Evolutionary conservation across 2,329 filamentous ascomycete species (phyloP), one percentile per base, ranked within the genome.

Genomic region (Fusarium irregulare): DNA sequence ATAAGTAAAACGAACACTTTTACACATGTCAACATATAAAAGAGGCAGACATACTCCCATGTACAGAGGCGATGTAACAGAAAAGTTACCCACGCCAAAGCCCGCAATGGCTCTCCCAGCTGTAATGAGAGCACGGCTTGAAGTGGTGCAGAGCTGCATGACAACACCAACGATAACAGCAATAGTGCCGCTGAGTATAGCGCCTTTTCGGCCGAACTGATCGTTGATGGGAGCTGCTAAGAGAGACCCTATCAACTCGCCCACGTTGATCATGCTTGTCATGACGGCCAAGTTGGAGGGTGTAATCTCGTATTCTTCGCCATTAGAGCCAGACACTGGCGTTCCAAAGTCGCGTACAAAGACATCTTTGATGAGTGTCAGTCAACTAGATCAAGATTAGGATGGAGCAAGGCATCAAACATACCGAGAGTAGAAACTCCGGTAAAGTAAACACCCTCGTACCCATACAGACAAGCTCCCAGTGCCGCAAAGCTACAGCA

Each of bases 251-350:
- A 78, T 67, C 25, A 82, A 68, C 56, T 82, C 80, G 50, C 79
- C 80, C 23, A 82, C 74, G 56, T 82, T 79, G 68, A 82, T 81
- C 72, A 80, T 77, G 58, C 78, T 80, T 16, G 78, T 78, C 77
- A 78, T 81, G 70, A 74, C 40, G 16, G 73, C 66, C 37, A 75
- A 40, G 7, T 58, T 66, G 10, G 61, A 57, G 4, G 78, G 69
- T 2, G 70, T 63, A 41, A 79, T 77, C 20, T 69, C 72, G 41
- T 44, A 44, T 44, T 25, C 78, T 44, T 79, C 63, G 5, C 57
- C 47, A 49, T 71, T n/a, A 6, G 34, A 37, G 7, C 34, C 34
- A 21, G 49, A 21, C 12, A 53, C 67, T 11, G 59, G 65, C 16
- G 70, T 59, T 32, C 79, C 79, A 56, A 80, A 81, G 54, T 80